Percentiles rank a stretch among this genome's conserved stretches.
Evolutionary conservation across 345 rosid genomes (phyloP).

Genomic region (Corchorus capsularis): DNA sequence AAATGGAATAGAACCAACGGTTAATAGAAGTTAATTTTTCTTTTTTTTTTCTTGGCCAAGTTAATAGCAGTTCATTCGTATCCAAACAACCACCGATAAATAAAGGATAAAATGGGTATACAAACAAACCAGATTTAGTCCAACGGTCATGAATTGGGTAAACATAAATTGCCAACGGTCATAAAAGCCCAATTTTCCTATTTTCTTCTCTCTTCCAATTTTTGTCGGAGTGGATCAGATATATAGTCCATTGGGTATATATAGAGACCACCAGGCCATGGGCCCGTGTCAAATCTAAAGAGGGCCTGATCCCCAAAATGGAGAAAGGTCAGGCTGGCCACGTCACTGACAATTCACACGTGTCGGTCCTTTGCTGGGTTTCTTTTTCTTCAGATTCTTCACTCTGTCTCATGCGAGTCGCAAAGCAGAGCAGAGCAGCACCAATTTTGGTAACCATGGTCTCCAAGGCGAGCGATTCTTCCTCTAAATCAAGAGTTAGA

Average conservation of each 20-base stretch:
- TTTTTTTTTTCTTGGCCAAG: no score
- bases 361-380: neutral
- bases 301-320: neutral
- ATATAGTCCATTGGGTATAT: neutral
- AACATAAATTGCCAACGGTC: no score
- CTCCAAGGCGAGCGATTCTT: constrained; percentile 21
- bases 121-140: no score
- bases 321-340: neutral
- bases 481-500: constrained; percentile 43
- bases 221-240: no score
- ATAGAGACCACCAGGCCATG: neutral
- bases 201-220: no score
- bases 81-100: no score
- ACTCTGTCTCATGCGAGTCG: neutral
- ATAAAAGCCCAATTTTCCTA: no score
- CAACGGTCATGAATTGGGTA: no score
- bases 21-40: no score
- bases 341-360: constrained; percentile 18
- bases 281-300: neutral
- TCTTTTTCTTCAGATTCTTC: constrained; percentile 18
- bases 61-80: no score
- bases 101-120: no score
- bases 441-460: constrained; percentile 15
- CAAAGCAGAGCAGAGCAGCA: constrained; percentile 2
- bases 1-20: no score